Percentiles rank a stretch among this genome's conserved stretches.
phyloP scores from a whole-genome alignment of 495 filamentous ascomycete species.

The Daldinia decipiens region DNA sequence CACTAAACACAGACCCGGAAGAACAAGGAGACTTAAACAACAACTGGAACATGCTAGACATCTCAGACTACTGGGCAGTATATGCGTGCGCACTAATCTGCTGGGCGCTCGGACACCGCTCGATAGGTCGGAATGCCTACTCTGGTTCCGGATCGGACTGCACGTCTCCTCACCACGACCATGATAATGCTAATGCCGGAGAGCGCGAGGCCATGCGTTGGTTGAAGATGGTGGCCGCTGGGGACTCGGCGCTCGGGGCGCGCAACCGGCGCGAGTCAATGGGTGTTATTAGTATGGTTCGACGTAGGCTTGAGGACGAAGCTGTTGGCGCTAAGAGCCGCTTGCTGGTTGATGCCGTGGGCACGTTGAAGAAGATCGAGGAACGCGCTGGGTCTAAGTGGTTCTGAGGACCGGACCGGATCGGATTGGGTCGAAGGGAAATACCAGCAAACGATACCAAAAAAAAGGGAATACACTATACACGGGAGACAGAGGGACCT shows the following conservation, averaged over 20 bases:
- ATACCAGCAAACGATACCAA: neutral
- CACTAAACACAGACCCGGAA: constrained; percentile 30
- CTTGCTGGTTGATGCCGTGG: constrained; percentile 57
- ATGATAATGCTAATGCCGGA: constrained; percentile 37
- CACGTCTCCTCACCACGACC: constrained; percentile 15
- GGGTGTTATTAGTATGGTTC: constrained; percentile 54
- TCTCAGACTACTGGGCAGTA: constrained; percentile 61
- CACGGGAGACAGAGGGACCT: neutral
- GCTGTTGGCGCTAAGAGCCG: constrained; percentile 52
- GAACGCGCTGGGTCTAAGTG: constrained; percentile 50
- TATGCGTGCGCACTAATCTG: constrained; percentile 60
- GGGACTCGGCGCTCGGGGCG: constrained; percentile 46
- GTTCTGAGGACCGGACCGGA: constrained; percentile 46
- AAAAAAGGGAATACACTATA: constrained; percentile 5
- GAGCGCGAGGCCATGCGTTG: constrained; percentile 40
- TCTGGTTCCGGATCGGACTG: constrained; percentile 21
- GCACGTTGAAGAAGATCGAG: constrained; percentile 57
- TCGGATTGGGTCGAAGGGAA: neutral
- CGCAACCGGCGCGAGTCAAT: constrained; percentile 49
- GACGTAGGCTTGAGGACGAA: constrained; percentile 53
- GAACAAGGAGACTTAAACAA: constrained; percentile 17
- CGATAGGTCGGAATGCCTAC: constrained; percentile 24
- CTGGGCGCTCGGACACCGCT: constrained; percentile 56
- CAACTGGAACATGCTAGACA: constrained; percentile 46
- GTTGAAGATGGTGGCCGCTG: constrained; percentile 40